These are phyloP conservation scores for Macadamia integrifolia DNA, from an alignment of 164 flowering plant genomes.

Conservation along the genomic window DNA sequence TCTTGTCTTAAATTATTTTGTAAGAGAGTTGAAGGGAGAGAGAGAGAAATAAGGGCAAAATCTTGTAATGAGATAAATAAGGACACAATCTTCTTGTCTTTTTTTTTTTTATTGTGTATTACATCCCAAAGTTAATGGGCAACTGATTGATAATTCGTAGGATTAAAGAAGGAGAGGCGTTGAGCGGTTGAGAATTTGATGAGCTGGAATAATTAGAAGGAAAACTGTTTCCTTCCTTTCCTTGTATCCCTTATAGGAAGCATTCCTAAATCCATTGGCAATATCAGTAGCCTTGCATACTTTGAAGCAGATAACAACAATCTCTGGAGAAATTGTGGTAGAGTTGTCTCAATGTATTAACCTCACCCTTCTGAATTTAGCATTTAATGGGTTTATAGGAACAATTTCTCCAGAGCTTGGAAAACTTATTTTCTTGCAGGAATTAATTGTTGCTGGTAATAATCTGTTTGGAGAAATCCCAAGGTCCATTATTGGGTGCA, in stretches of 20 bases:
- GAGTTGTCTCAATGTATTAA: slow-evolving; percentile 69
- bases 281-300: slow-evolving; percentile 71
- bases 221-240: too few relatives aligned
- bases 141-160: too few relatives aligned
- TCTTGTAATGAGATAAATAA: too few relatives aligned
- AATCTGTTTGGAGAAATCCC: slow-evolving; percentile 86
- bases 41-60: too few relatives aligned
- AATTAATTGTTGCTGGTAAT: slow-evolving; percentile 76
- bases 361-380: slow-evolving; percentile 85
- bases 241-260: slow-evolving; percentile 40
- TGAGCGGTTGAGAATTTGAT: too few relatives aligned
- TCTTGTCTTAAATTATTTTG: too few relatives aligned
- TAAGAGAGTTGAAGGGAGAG: too few relatives aligned
- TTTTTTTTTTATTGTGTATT: too few relatives aligned
- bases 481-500: slow-evolving; percentile 49
- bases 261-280: slow-evolving; percentile 72
- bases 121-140: too few relatives aligned
- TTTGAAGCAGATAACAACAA: slow-evolving; percentile 80
- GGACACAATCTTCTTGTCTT: too few relatives aligned
- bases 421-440: slow-evolving; percentile 67
- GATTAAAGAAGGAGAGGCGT: too few relatives aligned
- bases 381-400: slow-evolving; percentile 81
- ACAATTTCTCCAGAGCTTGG: slow-evolving; percentile 73
- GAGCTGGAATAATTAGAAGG: too few relatives aligned
- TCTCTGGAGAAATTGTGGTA: slow-evolving; percentile 71